Conservation (phyloP, 306 rosid species). For the Calophaca sinica region DNA sequence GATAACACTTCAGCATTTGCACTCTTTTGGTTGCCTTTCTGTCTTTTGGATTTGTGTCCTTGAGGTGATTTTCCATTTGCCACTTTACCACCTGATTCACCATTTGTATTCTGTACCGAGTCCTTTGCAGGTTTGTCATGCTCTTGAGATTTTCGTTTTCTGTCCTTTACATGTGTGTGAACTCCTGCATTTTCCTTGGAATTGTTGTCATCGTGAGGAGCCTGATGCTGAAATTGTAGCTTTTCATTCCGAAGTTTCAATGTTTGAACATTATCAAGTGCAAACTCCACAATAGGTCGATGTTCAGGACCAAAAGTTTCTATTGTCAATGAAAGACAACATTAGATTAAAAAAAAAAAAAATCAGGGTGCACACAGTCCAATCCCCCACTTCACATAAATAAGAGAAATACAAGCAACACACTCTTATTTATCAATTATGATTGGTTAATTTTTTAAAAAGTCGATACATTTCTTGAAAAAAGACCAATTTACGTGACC, state of each 20-base stretch:
- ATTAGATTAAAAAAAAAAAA: conserved; percentile 22
- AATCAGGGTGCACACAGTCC: not conserved
- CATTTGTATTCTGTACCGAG: conserved; percentile 39
- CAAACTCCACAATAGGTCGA: conserved; percentile 96
- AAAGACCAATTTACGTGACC: not conserved
- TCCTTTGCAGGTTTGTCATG: conserved; percentile 48
- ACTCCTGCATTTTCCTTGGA: conserved; percentile 40
- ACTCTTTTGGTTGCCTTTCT: conserved; percentile 52
- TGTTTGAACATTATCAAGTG: conserved; percentile 83
- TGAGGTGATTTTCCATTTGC: conserved; percentile 50
- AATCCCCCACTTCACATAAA: too few species aligned
- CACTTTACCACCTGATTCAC: conserved; percentile 37
- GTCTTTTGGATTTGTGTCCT: conserved; percentile 58
- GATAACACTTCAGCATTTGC: conserved; percentile 34
- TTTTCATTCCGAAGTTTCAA: conserved; percentile 69
- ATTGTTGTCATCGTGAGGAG: conserved; percentile 30
- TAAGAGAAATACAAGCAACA: too few species aligned
- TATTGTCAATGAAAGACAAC: conserved; percentile 42
- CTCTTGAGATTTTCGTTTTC: conserved; percentile 63
- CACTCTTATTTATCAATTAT: too few species aligned
- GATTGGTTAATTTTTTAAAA: not conserved
- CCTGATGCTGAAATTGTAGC: conserved; percentile 60
- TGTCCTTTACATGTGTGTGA: conserved; percentile 42
- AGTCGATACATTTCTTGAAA: not conserved
- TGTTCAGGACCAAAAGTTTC: conserved; percentile 90